phyloP scores from a whole-genome alignment of 2,329 filamentous ascomycete species.

The Ophiostoma sp. region DNA sequence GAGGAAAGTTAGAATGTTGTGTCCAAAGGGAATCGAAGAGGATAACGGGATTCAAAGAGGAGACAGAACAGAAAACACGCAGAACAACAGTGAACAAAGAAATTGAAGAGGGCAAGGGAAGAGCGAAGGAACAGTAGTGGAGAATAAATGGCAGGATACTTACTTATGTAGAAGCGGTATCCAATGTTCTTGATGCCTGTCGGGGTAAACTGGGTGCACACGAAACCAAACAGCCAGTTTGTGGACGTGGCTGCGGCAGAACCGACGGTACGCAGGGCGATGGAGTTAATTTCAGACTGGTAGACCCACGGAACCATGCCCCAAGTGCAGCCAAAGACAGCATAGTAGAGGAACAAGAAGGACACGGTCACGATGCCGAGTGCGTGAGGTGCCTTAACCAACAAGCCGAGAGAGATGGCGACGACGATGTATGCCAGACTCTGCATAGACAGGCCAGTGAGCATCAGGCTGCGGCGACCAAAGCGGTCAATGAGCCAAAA shows the following conservation, averaged over 20 bases:
- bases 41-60: not conserved
- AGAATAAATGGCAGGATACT: too few relatives aligned
- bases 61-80: too few relatives aligned
- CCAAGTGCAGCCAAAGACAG: slow-evolving; percentile 25
- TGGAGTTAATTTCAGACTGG: slow-evolving; percentile 25
- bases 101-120: too few relatives aligned
- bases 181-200: slow-evolving; percentile 30
- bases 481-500: slow-evolving; percentile 16
- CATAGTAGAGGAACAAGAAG: slow-evolving; percentile 26
- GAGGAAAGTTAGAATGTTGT: not conserved
- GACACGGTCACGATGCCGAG: slow-evolving; percentile 13
- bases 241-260: slow-evolving; percentile 32
- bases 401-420: not conserved
- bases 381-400: not conserved
- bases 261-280: slow-evolving; percentile 27
- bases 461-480: slow-evolving; percentile 6
- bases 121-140: too few relatives aligned
- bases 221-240: slow-evolving; percentile 32
- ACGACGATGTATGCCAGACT: slow-evolving; percentile 8
- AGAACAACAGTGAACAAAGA: too few relatives aligned
- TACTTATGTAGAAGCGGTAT: slow-evolving; percentile 31
- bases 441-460: not conserved
- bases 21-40: too few relatives aligned
- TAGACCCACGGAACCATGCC: slow-evolving; percentile 26
- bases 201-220: slow-evolving; percentile 31